phyloP scores from a whole-genome alignment of 75 land plant genomes.

The Gnetum montanum region DNA sequence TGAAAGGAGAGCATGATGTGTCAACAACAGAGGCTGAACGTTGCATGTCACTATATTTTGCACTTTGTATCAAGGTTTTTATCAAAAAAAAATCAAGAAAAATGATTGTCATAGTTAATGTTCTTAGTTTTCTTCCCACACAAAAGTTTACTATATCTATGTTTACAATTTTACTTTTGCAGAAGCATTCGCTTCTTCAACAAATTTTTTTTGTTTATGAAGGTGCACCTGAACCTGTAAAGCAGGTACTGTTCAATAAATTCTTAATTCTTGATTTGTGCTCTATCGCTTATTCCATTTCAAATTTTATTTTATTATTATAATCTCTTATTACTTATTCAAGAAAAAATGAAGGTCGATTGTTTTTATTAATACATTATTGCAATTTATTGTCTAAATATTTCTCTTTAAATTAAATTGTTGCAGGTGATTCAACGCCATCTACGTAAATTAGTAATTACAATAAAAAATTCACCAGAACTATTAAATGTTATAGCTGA shows the following conservation, averaged over 20 bases:
- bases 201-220: slow-evolving; percentile 63
- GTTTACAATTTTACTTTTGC: slow-evolving; percentile 18
- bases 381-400: too few species aligned
- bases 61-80: slow-evolving; percentile 91
- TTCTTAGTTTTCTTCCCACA: too few species aligned
- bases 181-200: slow-evolving; percentile 88
- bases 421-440: slow-evolving; percentile 82
- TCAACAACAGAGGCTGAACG: slow-evolving; percentile 63
- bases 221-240: slow-evolving; percentile 46
- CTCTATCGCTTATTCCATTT: not conserved
- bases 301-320: not conserved
- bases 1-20: too few species aligned
- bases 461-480: slow-evolving; percentile 72
- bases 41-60: slow-evolving; percentile 90
- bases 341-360: too few species aligned
- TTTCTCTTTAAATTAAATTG: too few species aligned
- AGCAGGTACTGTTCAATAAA: slow-evolving; percentile 42
- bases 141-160: too few species aligned
- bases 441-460: slow-evolving; percentile 73
- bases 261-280: not conserved
- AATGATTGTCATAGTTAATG: too few species aligned
- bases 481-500: slow-evolving; percentile 73
- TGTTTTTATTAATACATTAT: too few species aligned
- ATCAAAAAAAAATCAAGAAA: too few species aligned
- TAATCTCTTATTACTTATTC: too few species aligned